Evolutionary conservation across 2,329 filamentous ascomycete genomes (phyloP).

Genomic region (Aurifilum marmelostoma): DNA sequence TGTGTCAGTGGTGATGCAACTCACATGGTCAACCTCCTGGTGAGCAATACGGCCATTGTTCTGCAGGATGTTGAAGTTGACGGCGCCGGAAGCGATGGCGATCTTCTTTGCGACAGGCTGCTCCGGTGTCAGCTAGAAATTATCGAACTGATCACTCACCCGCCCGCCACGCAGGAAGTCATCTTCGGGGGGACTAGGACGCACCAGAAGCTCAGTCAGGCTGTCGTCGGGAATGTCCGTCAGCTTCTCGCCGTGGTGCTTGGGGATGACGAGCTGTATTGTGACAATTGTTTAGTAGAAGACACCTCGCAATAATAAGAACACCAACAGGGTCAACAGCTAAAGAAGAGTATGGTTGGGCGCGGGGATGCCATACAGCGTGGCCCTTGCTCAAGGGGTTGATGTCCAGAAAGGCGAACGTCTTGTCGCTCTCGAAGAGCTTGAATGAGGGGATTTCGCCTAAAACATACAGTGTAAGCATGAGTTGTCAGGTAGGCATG

Average conservation of each 20-base stretch:
- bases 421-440: constrained; percentile 92
- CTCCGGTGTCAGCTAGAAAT: background rate
- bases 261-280: constrained; percentile 92
- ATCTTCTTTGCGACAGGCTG: constrained; percentile 86
- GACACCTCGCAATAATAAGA: background rate
- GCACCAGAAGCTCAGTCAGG: constrained; percentile 77
- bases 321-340: background rate
- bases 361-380: constrained; percentile 62
- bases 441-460: constrained; percentile 97
- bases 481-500: background rate
- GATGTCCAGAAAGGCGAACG: constrained; percentile 95
- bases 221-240: constrained; percentile 90
- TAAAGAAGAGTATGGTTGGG: too few species aligned
- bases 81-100: constrained; percentile 72
- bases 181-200: constrained; percentile 32
- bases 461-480: constrained; percentile 42
- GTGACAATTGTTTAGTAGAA: background rate
- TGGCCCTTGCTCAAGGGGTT: constrained; percentile 86
- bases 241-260: constrained; percentile 90
- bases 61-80: constrained; percentile 91
- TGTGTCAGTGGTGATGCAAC: constrained; percentile 37
- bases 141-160: background rate
- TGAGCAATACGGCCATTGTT: constrained; percentile 94
- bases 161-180: background rate
- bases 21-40: constrained; percentile 88